phyloP scores from a whole-genome alignment of 306 rosid genomes.

The Spatholobus suberectus region DNA sequence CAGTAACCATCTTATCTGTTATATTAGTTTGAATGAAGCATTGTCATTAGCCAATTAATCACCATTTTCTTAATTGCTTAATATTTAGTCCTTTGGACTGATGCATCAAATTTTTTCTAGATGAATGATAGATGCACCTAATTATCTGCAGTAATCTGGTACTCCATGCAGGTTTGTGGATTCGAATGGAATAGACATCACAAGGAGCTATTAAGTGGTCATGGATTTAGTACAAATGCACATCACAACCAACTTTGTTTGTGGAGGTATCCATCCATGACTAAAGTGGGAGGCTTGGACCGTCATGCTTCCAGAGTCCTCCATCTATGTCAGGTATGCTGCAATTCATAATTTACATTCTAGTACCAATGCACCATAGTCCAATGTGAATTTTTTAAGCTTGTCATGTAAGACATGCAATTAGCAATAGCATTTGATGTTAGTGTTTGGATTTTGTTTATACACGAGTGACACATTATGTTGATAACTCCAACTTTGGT shows the following conservation, averaged over 20 bases:
- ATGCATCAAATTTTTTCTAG: not conserved
- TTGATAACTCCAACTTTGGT: slow-evolving; percentile 8
- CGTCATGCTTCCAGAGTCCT: slow-evolving; percentile 68
- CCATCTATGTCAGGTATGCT: slow-evolving; percentile 68
- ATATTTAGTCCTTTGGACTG: not conserved
- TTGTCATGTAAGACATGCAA: slow-evolving; percentile 5
- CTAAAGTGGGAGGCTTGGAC: slow-evolving; percentile 59
- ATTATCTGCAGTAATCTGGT: slow-evolving; percentile 3
- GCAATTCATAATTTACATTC: slow-evolving; percentile 9
- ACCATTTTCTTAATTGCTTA: not conserved
- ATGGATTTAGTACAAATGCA: slow-evolving; percentile 60
- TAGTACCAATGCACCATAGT: not conserved
- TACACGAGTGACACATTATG: not conserved
- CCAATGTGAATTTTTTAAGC: not conserved
- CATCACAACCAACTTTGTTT: slow-evolving; percentile 62
- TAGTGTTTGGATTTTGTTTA: not conserved
- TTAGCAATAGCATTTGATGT: not conserved
- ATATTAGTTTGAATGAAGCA: too few species aligned
- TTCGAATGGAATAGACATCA: slow-evolving; percentile 83
- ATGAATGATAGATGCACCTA: not conserved
- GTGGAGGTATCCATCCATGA: slow-evolving; percentile 84
- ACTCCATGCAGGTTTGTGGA: slow-evolving; percentile 69
- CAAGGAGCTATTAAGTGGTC: slow-evolving; percentile 80
- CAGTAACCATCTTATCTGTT: not conserved
- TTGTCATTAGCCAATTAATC: slow-evolving; percentile 23